Evolutionary conservation across 768 basidiomycete genomes (phyloP).

Genomic region (Suillus brevipes): DNA sequence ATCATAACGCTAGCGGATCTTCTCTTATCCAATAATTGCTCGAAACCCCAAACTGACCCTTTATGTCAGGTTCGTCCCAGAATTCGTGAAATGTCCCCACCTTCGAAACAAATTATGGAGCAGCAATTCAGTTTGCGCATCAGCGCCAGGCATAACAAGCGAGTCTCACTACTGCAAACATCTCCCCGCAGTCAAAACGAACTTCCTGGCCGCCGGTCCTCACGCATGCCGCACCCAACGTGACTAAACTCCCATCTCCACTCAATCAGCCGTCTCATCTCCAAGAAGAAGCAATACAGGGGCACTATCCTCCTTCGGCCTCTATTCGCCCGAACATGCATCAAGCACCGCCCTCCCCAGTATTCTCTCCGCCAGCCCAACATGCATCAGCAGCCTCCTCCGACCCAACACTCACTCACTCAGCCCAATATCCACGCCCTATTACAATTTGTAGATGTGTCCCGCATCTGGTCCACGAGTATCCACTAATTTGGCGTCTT

Average conservation of each 20-base stretch:
- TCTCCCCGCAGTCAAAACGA: slow-evolving; percentile 35
- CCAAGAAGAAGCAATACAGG: slow-evolving; percentile 32
- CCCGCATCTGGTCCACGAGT: too few relatives aligned
- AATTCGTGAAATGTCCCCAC: slow-evolving; percentile 43
- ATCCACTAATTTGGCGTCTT: too few relatives aligned
- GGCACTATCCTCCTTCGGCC: slow-evolving; percentile 48
- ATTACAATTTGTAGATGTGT: too few relatives aligned
- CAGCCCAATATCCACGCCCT: slow-evolving; percentile 28
- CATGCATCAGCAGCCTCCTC: too few relatives aligned
- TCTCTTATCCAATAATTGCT: slow-evolving; percentile 8
- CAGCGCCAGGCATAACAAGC: slow-evolving; percentile 40
- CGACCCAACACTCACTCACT: too few relatives aligned
- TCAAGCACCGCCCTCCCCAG: slow-evolving; percentile 34
- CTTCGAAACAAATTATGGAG: slow-evolving; percentile 48
- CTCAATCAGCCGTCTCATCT: slow-evolving; percentile 25
- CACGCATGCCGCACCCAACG: slow-evolving; percentile 31
- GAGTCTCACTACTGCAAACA: slow-evolving; percentile 35
- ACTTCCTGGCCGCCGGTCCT: slow-evolving; percentile 35
- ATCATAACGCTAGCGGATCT: slow-evolving; percentile 13
- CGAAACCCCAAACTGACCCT: slow-evolving; percentile 6
- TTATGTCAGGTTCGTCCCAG: slow-evolving; percentile 24
- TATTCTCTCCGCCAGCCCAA: slow-evolving; percentile 33
- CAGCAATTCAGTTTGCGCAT: slow-evolving; percentile 35
- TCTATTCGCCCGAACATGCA: slow-evolving; percentile 32
- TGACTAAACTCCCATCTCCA: slow-evolving; percentile 34